Evolutionary conservation across 495 filamentous ascomycete genomes (phyloP).

Genomic region (Penicillium malachiteum): DNA sequence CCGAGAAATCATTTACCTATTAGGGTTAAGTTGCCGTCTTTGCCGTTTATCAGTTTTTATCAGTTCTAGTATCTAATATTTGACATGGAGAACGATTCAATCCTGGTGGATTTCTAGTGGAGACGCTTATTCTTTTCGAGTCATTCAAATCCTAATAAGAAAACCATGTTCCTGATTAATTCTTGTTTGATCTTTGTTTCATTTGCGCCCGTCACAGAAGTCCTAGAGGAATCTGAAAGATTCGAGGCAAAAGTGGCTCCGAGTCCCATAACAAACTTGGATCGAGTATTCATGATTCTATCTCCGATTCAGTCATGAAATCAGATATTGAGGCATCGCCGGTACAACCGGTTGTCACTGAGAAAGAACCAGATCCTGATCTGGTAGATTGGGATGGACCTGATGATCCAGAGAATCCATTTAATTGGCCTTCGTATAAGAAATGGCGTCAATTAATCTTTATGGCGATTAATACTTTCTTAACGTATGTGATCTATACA

Average conservation of each 20-base stretch:
- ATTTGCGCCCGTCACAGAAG: too few species aligned
- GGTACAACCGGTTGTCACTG: not conserved
- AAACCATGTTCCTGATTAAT: too few species aligned
- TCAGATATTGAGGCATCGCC: constrained; percentile 9
- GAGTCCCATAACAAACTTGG: not conserved
- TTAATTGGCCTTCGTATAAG: constrained; percentile 58
- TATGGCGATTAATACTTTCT: constrained; percentile 53
- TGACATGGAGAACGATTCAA: not conserved
- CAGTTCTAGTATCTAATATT: not conserved
- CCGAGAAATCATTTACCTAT: not conserved
- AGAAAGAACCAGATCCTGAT: constrained; percentile 10
- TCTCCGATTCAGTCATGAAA: not conserved
- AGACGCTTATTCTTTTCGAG: too few species aligned
- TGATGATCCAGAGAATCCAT: constrained; percentile 57
- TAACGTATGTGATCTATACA: constrained; percentile 41
- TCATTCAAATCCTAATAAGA: too few species aligned
- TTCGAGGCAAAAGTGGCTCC: not conserved
- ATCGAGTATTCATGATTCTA: not conserved
- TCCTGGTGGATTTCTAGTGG: too few species aligned
- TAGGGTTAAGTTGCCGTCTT: constrained; percentile 5
- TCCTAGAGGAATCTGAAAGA: not conserved
- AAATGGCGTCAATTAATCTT: constrained; percentile 45
- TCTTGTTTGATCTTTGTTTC: too few species aligned
- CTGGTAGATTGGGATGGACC: constrained; percentile 53
- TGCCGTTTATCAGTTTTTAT: not conserved